These are phyloP conservation scores for Erigeron philadelphicus DNA, from an alignment of 140 eudicot species.

Conservation along the genomic window DNA sequence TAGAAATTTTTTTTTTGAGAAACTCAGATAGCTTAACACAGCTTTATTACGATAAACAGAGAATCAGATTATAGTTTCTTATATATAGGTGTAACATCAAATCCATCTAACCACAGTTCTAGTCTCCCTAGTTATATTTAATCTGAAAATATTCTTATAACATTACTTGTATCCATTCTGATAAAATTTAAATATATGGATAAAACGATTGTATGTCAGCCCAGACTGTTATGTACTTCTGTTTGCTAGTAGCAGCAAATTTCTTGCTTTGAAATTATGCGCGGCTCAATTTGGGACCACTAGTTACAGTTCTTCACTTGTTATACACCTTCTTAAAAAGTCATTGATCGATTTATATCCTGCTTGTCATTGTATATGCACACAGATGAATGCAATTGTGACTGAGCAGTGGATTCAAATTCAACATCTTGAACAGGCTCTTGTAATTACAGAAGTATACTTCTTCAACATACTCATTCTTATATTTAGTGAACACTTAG, in stretches of 20 bases:
- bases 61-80: no score
- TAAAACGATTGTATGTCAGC: no score
- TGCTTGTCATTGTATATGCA: constrained; percentile 1
- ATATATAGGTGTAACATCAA: no score
- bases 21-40: no score
- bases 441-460: constrained; percentile 57
- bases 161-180: no score
- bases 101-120: no score
- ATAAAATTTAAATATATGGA: no score
- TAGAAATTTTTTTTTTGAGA: no score
- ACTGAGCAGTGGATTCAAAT: constrained; percentile 83
- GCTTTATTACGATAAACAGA: no score
- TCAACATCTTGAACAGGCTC: constrained; percentile 85
- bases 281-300: background rate
- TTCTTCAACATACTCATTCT: background rate
- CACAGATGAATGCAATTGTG: constrained; percentile 61
- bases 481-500: background rate
- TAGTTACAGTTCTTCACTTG: background rate
- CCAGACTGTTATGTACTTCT: no score
- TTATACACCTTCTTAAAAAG: background rate
- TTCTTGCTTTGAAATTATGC: background rate
- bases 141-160: no score
- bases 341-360: background rate
- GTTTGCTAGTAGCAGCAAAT: background rate
- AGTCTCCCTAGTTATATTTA: no score